These are phyloP conservation scores for Ramichloridium luteum DNA, from an alignment of 2,329 filamentous ascomycete species.

Conservation along the genomic window DNA sequence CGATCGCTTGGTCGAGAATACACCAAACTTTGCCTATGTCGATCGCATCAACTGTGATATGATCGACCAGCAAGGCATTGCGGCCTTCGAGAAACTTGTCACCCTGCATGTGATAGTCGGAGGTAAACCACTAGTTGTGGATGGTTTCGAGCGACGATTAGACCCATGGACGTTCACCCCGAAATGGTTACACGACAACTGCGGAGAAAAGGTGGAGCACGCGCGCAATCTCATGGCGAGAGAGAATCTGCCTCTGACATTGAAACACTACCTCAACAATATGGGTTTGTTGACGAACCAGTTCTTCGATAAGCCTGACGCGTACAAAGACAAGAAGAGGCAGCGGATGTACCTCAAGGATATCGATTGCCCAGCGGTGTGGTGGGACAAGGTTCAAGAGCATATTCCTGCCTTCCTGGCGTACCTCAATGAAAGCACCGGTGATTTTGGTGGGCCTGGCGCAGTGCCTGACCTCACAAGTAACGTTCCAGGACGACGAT, in stretches of 20 bases:
- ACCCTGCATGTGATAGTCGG: constrained; percentile 69
- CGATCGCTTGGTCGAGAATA: constrained; percentile 58
- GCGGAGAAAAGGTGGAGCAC: constrained; percentile 71
- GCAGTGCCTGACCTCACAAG: constrained; percentile 36
- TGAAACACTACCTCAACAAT: constrained; percentile 79
- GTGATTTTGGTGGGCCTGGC: constrained; percentile 43
- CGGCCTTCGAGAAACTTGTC: constrained; percentile 77
- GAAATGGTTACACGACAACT: constrained; percentile 66
- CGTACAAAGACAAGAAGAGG: constrained; percentile 64
- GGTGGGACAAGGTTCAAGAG: constrained; percentile 67
- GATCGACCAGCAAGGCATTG: constrained; percentile 62
- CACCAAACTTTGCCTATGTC: constrained; percentile 77
- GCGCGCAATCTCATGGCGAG: constrained; percentile 68
- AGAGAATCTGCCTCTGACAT: constrained; percentile 68
- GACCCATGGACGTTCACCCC: constrained; percentile 67
- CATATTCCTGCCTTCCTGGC: constrained; percentile 72
- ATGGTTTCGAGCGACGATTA: constrained; percentile 68
- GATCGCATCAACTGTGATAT: constrained; percentile 66
- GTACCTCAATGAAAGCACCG: constrained; percentile 75
- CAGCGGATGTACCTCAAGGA: constrained; percentile 94
- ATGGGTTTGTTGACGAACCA: constrained; percentile 76
- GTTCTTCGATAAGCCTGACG: constrained; percentile 53
- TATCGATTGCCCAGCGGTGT: constrained; percentile 83
- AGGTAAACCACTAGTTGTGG: constrained; percentile 81
- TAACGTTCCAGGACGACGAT: constrained; percentile 31